Evolutionary conservation across 202 grass and related monocot genomes (phyloP).

Genomic region (Hordeum pubiflorum): DNA sequence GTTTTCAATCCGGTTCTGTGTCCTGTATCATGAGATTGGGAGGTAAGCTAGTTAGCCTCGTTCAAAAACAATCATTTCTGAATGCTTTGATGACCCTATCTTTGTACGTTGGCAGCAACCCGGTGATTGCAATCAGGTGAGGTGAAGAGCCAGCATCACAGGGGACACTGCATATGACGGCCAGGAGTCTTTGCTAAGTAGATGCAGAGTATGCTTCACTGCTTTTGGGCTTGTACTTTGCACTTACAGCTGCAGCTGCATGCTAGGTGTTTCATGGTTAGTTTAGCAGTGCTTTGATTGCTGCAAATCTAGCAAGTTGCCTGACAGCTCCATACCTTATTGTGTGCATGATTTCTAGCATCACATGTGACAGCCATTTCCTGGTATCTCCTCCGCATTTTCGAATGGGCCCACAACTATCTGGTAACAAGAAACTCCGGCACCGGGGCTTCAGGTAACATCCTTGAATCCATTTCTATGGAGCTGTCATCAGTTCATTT

Average conservation of each 20-base stretch:
- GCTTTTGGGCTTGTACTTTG: background rate
- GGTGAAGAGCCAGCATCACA: background rate
- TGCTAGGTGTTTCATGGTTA: conserved; percentile 6
- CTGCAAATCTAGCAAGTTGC: background rate
- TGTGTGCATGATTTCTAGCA: background rate
- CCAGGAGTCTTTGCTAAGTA: background rate
- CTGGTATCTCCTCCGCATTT: background rate
- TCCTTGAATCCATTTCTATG: background rate
- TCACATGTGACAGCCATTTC: background rate
- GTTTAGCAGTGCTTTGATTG: background rate
- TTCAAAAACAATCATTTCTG: background rate
- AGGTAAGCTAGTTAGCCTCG: background rate
- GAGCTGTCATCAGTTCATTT: background rate
- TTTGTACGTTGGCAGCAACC: background rate
- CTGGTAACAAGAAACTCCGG: background rate
- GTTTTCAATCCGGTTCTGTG: background rate
- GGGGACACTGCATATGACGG: conserved; percentile 2
- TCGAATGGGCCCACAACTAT: background rate
- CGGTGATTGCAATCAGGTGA: background rate
- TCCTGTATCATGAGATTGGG: background rate
- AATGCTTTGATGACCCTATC: background rate
- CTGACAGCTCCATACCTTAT: background rate
- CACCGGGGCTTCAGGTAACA: background rate
- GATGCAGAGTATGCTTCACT: background rate
- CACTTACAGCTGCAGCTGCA: background rate